A percentile compares a stretch with the other conserved stretches of the same genome.
phyloP scores from a whole-genome alignment of 2,329 filamentous ascomycete genomes.

The Fusarium sp. region DNA sequence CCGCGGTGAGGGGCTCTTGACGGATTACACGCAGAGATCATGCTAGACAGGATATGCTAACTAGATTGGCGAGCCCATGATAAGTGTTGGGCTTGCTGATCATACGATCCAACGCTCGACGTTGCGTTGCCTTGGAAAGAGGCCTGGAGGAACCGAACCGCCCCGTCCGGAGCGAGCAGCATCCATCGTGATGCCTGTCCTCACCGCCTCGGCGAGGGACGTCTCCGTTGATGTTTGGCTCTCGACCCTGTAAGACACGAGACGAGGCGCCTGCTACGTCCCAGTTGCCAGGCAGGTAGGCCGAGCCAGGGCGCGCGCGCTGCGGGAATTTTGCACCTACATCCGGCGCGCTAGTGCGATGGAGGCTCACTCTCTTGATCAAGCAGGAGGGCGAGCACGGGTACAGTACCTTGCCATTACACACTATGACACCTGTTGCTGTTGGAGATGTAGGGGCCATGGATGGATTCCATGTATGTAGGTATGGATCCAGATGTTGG shows the following conservation, averaged over 20 bases:
- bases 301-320: conserved; percentile 3
- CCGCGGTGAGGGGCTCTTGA: conserved; percentile 18
- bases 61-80: conserved; percentile 32
- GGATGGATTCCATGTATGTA: background rate
- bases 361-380: conserved; percentile 2
- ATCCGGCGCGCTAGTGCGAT: conserved; percentile 19
- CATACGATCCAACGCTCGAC: conserved; percentile 28
- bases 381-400: background rate
- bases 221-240: conserved; percentile 14
- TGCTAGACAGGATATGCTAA: conserved; percentile 20
- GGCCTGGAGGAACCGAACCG: conserved; percentile 1
- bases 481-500: background rate
- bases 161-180: background rate
- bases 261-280: conserved; percentile 9
- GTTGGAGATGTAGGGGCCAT: background rate
- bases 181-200: conserved; percentile 2
- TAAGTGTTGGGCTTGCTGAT: conserved; percentile 21
- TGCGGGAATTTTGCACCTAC: conserved; percentile 22
- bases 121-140: background rate
- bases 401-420: background rate
- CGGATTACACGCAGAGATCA: conserved; percentile 30
- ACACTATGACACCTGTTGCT: conserved; percentile 9
- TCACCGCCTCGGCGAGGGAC: conserved; percentile 28
- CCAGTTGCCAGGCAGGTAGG: conserved; percentile 1
- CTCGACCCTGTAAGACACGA: conserved; percentile 17